A percentile compares a stretch with the other conserved stretches of the same genome.
Evolutionary conservation across 257 asterid species (phyloP).

Genomic region (Nicotiana tomentosiformis): DNA sequence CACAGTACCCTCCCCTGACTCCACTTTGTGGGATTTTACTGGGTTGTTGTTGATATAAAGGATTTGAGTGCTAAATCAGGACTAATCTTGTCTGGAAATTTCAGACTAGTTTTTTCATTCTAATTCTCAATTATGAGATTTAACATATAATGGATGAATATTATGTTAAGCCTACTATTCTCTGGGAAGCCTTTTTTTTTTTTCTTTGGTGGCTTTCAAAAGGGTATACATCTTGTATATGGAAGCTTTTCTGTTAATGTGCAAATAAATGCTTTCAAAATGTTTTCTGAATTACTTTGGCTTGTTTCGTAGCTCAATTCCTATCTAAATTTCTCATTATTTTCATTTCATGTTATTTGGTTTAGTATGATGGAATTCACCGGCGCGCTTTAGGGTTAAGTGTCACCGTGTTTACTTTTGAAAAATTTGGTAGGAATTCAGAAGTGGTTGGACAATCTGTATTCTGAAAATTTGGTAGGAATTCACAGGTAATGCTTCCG

Average conservation of each 20-base stretch:
- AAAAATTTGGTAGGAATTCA: neutral
- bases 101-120: neutral
- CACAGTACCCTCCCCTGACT: too few species aligned
- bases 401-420: neutral
- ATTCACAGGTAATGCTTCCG: neutral
- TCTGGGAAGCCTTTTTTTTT: neutral
- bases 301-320: neutral
- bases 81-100: neutral
- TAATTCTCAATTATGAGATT: neutral
- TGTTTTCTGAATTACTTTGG: neutral
- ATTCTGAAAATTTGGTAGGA: too few species aligned
- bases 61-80: neutral
- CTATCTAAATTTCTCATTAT: neutral
- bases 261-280: neutral
- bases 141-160: neutral
- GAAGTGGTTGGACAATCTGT: neutral
- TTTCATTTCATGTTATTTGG: too few species aligned
- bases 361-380: neutral
- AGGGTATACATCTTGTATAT: neutral
- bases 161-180: neutral
- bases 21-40: too few species aligned
- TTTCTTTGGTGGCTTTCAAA: neutral
- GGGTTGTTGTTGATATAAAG: neutral
- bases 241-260: neutral
- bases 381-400: neutral